These are phyloP conservation scores for Aspergillus sp. DNA, from an alignment of 2,329 filamentous ascomycete species.

Conservation along the genomic window DNA sequence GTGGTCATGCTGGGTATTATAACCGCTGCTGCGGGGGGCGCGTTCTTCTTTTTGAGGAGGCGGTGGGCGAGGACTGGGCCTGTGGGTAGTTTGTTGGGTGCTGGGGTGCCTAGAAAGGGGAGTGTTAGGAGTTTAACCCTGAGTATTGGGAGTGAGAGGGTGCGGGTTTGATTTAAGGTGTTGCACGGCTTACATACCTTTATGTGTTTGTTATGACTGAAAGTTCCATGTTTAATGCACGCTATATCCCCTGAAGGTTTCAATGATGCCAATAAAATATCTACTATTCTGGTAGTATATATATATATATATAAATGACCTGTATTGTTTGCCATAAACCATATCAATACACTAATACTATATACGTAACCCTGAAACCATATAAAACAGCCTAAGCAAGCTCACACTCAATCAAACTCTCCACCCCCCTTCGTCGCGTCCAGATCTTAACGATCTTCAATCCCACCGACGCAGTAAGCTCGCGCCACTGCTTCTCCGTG, in stretches of 20 bases:
- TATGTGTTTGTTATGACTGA: too few relatives aligned
- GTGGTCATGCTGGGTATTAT: constrained; percentile 57
- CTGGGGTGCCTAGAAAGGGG: background rate
- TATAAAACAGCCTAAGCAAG: constrained; percentile 2
- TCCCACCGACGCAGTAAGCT: constrained; percentile 33
- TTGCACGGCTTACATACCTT: too few relatives aligned
- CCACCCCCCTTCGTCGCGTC: constrained; percentile 20
- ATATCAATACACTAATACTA: background rate
- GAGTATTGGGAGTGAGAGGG: too few relatives aligned
- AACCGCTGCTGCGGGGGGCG: background rate
- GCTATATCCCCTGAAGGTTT: too few relatives aligned
- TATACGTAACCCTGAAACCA: background rate
- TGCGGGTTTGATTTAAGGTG: background rate
- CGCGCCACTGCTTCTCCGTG: constrained; percentile 40
- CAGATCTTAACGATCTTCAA: constrained; percentile 39
- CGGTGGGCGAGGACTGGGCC: background rate
- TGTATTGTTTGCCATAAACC: too few relatives aligned
- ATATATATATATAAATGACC: too few relatives aligned
- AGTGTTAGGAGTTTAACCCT: background rate
- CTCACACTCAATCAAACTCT: constrained; percentile 28
- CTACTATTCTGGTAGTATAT: too few relatives aligned
- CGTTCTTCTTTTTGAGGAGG: background rate
- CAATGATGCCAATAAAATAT: too few relatives aligned
- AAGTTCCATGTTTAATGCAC: too few relatives aligned
- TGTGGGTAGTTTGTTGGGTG: background rate